Base-by-base conservation (phyloP, 106 monocot genomes). In the Phalaenopsis equestris region DNA sequence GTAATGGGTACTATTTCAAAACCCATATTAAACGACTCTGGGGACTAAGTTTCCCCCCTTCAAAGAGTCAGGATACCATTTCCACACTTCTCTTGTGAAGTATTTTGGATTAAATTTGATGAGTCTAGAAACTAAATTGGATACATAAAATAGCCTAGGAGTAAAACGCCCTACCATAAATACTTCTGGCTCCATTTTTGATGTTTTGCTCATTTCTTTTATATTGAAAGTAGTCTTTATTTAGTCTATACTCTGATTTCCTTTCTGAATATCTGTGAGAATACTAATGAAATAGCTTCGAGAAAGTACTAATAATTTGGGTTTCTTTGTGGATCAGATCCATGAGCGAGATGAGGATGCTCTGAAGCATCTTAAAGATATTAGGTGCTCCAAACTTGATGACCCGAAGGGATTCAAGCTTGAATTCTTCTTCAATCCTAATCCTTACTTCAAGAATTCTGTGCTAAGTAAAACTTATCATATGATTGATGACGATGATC, bases 271-370 rank as follows among this genome's bases (percentile, higher is more conserved):
- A 52, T 52, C 18, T n/a, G 58, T 19, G 3, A 61, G 58, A n/a
- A n/a, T 61, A n/a, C 58, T 61, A 21, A 61, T 61, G 58, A 61
- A 61, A 1, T 2, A n/a, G 19, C 21, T n/a, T 61, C 2, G 4
- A 61, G n/a, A 61, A n/a, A 61, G 19, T 21, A 61, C n/a, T 61
- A 11, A 19, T 61, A 61, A 19, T 21, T 19, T 61, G 19, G 19
- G 18, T 58, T 48, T 58, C 4, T 58, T 58, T 19, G 4, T 61
- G 61, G 61, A 47, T 73, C 68, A 96, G 96, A 93, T 96, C 84
- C 91, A 91, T 81, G 93, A 96, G 86, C 87, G 91, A 55, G 96
- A 96, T 88, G 93, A 96, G 81, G 93, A 64, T 55, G 96, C 91
- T 79, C 49, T 96, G 64, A 91, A 91, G 70, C 90, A 72, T 74